Percentiles rank a stretch among this genome's conserved stretches.
These are phyloP conservation scores for Botrytis aclada DNA, from an alignment of 2,329 filamentous ascomycete species.

Conservation along the genomic window DNA sequence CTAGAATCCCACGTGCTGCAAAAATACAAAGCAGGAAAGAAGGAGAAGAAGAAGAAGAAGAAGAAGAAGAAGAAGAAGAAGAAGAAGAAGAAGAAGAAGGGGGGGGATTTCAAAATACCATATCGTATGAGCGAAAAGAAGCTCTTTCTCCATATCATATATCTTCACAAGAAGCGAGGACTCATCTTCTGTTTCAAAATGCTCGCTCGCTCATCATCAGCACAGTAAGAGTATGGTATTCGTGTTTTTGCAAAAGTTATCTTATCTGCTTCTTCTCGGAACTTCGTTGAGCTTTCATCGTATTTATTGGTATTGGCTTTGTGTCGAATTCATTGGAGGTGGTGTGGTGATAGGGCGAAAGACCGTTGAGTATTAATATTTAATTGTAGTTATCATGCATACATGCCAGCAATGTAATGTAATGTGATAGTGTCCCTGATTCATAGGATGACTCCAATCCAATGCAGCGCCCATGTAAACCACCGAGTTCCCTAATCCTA, in stretches of 20 bases:
- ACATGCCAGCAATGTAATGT: not conserved
- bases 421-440: not conserved
- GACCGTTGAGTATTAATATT: not conserved
- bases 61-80: too few relatives aligned
- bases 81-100: too few relatives aligned
- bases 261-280: not conserved
- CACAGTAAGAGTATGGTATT: too few relatives aligned
- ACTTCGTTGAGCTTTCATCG: not conserved
- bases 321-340: not conserved
- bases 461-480: not conserved
- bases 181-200: too few relatives aligned
- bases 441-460: not conserved
- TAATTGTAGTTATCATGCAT: not conserved
- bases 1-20: not conserved
- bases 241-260: not conserved
- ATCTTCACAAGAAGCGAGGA: too few relatives aligned
- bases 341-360: accelerated
- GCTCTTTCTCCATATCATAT: too few relatives aligned
- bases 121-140: too few relatives aligned
- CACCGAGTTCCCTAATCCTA: not conserved
- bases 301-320: too few relatives aligned
- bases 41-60: too few relatives aligned
- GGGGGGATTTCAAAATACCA: too few relatives aligned
- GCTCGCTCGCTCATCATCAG: too few relatives aligned
- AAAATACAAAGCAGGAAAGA: accelerated